Evolutionary conservation across 2,329 filamentous ascomycete species (phyloP).

Genomic region (Dactylella cylindrospora): DNA sequence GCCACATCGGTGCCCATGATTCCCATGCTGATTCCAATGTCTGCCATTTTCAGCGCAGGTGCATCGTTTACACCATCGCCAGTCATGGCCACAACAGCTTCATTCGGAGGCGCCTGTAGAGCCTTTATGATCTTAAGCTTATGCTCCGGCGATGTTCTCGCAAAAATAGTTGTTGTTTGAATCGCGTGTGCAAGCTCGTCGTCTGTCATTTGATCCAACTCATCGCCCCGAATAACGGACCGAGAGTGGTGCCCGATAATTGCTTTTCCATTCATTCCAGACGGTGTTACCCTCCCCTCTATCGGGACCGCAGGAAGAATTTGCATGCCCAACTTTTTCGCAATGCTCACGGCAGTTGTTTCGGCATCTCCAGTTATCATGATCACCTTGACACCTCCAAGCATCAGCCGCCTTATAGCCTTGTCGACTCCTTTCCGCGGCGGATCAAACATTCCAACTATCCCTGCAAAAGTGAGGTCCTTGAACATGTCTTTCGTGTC

Average conservation of each 20-base stretch:
- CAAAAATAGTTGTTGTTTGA: constrained; percentile 87
- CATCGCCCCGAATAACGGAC: constrained; percentile 80
- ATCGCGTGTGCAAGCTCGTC: constrained; percentile 81
- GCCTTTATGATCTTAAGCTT: constrained; percentile 96
- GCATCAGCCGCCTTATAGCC: constrained; percentile 85
- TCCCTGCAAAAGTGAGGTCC: constrained; percentile 81
- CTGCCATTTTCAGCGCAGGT: constrained; percentile 91
- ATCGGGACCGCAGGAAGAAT: constrained; percentile 57
- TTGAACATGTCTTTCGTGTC: constrained; percentile 72
- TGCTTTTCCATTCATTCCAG: constrained; percentile 48
- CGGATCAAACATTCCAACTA: constrained; percentile 97
- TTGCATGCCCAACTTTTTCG: constrained; percentile 90
- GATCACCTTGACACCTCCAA: constrained; percentile 92
- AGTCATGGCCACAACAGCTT: constrained; percentile 88
- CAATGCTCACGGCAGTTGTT: constrained; percentile 90
- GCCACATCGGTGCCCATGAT: constrained; percentile 92
- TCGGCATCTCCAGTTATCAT: constrained; percentile 99
- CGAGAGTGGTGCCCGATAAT: constrained; percentile 56
- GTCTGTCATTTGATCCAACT: constrained; percentile 90
- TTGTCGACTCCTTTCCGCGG: constrained; percentile 85
- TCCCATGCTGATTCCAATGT: constrained; percentile 98
- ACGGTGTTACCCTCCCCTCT: constrained; percentile 23
- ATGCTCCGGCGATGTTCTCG: constrained; percentile 92
- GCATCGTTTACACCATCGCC: constrained; percentile 98
- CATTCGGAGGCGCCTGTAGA: constrained; percentile 82